These are phyloP conservation scores for Grosmannia penicillata DNA, from an alignment of 2,329 filamentous ascomycete genomes.

Conservation along the genomic window DNA sequence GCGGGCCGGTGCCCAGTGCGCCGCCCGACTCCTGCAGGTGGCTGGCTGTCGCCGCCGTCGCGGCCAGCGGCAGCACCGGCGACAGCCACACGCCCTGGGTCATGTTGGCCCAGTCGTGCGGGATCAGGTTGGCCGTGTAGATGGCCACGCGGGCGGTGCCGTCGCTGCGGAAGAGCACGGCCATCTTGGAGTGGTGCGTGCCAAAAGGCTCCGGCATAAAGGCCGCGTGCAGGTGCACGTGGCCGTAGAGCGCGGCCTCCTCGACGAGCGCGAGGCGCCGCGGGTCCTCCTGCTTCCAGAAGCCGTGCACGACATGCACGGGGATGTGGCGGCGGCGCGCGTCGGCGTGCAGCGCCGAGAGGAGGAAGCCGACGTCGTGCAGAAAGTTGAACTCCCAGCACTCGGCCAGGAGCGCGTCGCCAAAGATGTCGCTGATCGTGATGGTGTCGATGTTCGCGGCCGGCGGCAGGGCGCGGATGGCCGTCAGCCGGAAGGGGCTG, in stretches of 20 bases:
- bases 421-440: conserved; percentile 50
- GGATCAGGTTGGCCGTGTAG: conserved; percentile 86
- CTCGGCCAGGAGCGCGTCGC: conserved; percentile 58
- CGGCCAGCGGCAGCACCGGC: conserved; percentile 42
- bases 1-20: conserved; percentile 40
- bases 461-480: conserved; percentile 47
- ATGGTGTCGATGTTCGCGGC: conserved; percentile 51
- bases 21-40: neutral
- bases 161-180: conserved; percentile 67
- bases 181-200: conserved; percentile 79
- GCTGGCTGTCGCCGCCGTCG: conserved; percentile 13
- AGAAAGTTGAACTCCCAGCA: conserved; percentile 59
- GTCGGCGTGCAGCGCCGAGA: conserved; percentile 37
- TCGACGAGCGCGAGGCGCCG: conserved; percentile 45
- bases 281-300: conserved; percentile 52
- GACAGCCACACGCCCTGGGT: conserved; percentile 72
- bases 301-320: conserved; percentile 44
- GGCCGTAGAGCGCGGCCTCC: conserved; percentile 44
- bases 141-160: conserved; percentile 65
- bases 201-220: conserved; percentile 76
- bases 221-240: conserved; percentile 57
- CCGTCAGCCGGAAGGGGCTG: conserved; percentile 53
- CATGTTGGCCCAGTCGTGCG: conserved; percentile 77
- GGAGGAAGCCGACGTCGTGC: conserved; percentile 43
- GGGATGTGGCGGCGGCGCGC: conserved; percentile 29